phyloP scores from a whole-genome alignment of 768 basidiomycete genomes.

The Cubamyces lactineus region DNA sequence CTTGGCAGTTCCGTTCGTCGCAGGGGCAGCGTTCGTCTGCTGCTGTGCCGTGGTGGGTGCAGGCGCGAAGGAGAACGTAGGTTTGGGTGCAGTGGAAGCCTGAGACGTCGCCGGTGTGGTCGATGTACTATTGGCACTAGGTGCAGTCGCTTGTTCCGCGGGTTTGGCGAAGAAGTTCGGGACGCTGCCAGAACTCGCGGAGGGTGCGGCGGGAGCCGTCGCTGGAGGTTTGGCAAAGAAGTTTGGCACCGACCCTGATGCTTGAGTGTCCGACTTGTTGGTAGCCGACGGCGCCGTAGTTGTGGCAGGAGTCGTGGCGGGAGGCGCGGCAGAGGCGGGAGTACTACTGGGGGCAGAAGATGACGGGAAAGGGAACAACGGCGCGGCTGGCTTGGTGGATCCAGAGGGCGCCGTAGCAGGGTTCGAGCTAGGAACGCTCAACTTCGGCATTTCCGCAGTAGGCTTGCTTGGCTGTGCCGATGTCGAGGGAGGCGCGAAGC shows the following conservation, averaged over 20 bases:
- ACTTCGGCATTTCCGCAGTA: slow-evolving; percentile 20
- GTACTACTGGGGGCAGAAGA: neutral
- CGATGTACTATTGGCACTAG: slow-evolving; percentile 11
- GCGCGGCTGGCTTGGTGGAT: slow-evolving; percentile 16
- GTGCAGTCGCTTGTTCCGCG: slow-evolving; percentile 8
- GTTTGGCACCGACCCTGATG: slow-evolving; percentile 33
- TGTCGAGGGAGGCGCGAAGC: slow-evolving; percentile 14
- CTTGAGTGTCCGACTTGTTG: slow-evolving; percentile 5
- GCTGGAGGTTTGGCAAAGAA: slow-evolving; percentile 37
- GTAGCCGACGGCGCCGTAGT: neutral
- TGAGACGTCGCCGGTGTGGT: slow-evolving; percentile 13
- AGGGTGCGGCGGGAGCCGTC: slow-evolving; percentile 14
- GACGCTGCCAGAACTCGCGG: slow-evolving; percentile 8
- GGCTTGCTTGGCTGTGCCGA: slow-evolving; percentile 29
- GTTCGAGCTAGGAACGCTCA: slow-evolving; percentile 5
- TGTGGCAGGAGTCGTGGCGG: slow-evolving; percentile 15
- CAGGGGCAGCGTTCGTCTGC: neutral
- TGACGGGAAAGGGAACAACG: slow-evolving; percentile 10
- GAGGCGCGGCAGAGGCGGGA: slow-evolving; percentile 24
- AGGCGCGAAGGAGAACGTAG: slow-evolving; percentile 15
- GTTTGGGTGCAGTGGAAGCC: slow-evolving; percentile 14
- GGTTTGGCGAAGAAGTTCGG: slow-evolving; percentile 40
- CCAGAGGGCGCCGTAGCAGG: slow-evolving; percentile 17
- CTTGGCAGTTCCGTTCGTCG: slow-evolving; percentile 9
- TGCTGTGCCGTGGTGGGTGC: slow-evolving; percentile 1